phyloP scores from a whole-genome alignment of 768 basidiomycete genomes.

The Neoboletus subvelutipes region DNA sequence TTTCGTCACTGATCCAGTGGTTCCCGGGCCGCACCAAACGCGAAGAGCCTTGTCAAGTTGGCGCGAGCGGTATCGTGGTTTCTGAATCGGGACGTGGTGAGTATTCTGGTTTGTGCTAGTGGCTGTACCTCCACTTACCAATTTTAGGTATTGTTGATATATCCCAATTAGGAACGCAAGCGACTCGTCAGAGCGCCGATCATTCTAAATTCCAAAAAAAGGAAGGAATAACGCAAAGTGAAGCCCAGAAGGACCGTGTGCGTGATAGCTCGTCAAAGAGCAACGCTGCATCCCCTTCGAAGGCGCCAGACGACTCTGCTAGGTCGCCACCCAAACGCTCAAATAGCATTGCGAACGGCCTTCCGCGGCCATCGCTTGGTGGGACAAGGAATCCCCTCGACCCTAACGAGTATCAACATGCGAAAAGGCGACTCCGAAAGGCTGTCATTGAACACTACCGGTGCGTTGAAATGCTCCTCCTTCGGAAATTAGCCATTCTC shows the following conservation, averaged over 20 bases:
- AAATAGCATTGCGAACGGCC: conserved; percentile 1
- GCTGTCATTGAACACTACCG: conserved; percentile 83
- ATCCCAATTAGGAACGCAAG: background rate
- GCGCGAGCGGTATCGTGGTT: background rate
- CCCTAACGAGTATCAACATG: conserved; percentile 77
- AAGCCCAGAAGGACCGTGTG: background rate
- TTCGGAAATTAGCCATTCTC: background rate
- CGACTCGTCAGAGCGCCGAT: background rate
- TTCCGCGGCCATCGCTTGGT: background rate
- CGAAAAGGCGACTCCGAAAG: conserved; percentile 79
- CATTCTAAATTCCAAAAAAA: background rate
- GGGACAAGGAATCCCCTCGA: conserved; percentile 36
- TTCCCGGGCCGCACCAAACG: background rate
- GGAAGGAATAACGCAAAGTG: background rate
- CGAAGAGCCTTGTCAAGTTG: background rate
- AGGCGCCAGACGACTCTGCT: background rate
- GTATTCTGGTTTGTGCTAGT: background rate
- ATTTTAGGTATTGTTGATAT: conserved; percentile 1
- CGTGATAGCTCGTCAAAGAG: background rate
- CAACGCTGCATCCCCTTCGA: background rate
- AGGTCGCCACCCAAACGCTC: background rate
- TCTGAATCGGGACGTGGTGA: conserved; percentile 23
- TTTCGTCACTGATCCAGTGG: conserved; percentile 8
- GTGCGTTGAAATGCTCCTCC: conserved; percentile 34
- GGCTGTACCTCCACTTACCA: background rate